Evolutionary conservation across 163 green algal genomes (phyloP), one percentile per base, ranked within the genome.

Genomic region (Scenedesmus sp.): DNA sequence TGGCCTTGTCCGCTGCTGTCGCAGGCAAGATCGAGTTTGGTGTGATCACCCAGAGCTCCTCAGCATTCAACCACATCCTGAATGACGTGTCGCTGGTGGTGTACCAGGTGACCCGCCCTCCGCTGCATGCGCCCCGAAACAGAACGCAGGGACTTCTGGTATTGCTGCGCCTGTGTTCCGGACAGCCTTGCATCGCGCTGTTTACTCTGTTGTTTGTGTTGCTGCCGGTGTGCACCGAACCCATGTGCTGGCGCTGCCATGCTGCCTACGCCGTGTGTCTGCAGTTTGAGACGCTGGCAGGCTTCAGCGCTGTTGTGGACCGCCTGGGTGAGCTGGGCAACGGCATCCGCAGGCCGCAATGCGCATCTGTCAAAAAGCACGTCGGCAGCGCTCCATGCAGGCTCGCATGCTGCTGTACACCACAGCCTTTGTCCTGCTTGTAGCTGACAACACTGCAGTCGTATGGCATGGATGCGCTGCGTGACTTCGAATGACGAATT

Each of bases 21-120:
- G 16, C 89, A 86, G 98, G 98, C 73, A 96, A 99, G 93, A 99
- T 99, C 83, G 98, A 99, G 90, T 99, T 99, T 95, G 98, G 98
- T 26, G 97, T 99, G 37, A 97, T 99, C 94, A 99, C 98, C 89
- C 98, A 99, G 95, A 98, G 94, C 91, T 96, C 96, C 51, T 98
- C 96, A 13, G 98, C 98, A 2, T 99, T 99, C 96, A 99, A 97
- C 92, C 98, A 99, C 96, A 98, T 99, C 86, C 93, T 99, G 7
- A 94, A 92, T 37, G 98, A 99, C 92, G 95, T 99, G 18, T 99
- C 96, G 0, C 90, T 99, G 20, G 95, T 99, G 44, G 97, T 99
- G 5, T 99, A 98, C 89, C 98, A 98, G 96, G 95, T 96, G 68
- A 18, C 87, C 26, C 22, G n/a, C n/a, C n/a, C n/a, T n/a, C n/a